Evolutionary conservation across 805 yeast species (phyloP), one percentile per base, ranked within the genome.

Genomic region (Candida vartiovaarae): DNA sequence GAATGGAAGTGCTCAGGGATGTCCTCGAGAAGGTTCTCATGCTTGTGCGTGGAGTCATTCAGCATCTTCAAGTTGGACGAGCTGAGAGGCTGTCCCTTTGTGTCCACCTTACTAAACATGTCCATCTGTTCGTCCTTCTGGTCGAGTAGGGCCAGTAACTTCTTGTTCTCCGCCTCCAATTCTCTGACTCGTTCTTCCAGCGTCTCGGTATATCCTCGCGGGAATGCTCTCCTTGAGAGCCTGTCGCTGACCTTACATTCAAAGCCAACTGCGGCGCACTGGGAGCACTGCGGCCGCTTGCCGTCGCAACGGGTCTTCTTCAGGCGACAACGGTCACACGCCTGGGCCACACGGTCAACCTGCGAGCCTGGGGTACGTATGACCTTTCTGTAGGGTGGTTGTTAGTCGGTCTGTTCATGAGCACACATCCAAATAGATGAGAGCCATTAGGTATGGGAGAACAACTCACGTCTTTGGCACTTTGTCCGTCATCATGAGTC

Each of bases 171-270:
- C 3, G 82, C 76, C 60, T 88, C 95, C 24, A 90, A 69, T 57
- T 84, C 93, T 40, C 96, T 70, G n/a, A 89, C 81, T 40, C 95
- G 69, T 56, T 87, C 95, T 59, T 89, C 97, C 42, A 89, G 62
- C 3, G 89, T 81, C 63, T 89, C 96, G 0, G 96, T 89, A 56
- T 89, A 89, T 0, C 96, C 96, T 59, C 95, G 73, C 0, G 96
- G 96, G 56, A 82, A 89, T 0, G 95, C 91, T 49, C 90, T 70
- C 45, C 96, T 72, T 1, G 90, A 76, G n/a, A 89, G 68, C 53
- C 83, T 82, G 59, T 89, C 96, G 15, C 90, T 80, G n/a, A 87
- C 84, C 44, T 82, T 82, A 62, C 97, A 89, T 50, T 86, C 91
- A 45, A 89, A 74, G 3, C 96, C 96, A 4, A 86, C 93, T 6